Percentiles rank a stretch among this genome's conserved stretches.
phyloP scores from a whole-genome alignment of 495 filamentous ascomycete genomes.

The Aspergillus biplanus region DNA sequence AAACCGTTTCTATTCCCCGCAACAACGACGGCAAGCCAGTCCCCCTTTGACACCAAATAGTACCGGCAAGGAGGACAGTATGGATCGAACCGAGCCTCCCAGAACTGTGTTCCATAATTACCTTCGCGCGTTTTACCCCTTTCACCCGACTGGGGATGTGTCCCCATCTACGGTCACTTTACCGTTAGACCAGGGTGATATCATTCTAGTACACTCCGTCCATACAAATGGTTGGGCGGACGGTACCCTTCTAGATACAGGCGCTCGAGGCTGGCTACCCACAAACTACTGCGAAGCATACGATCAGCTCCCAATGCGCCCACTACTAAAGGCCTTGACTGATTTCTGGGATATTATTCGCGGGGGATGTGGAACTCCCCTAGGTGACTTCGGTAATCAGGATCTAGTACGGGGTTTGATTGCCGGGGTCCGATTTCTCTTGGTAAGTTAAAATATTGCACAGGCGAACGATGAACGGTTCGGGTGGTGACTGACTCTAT shows the following conservation, averaged over 20 bases:
- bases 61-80: constrained; percentile 58
- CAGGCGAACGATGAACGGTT: background rate
- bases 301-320: constrained; percentile 81
- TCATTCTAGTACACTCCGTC: constrained; percentile 94
- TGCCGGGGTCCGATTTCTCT: constrained; percentile 84
- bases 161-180: constrained; percentile 80
- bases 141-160: constrained; percentile 76
- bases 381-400: constrained; percentile 79
- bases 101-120: constrained; percentile 88
- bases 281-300: constrained; percentile 99
- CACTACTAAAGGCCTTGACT: constrained; percentile 81
- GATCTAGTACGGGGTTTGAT: constrained; percentile 91
- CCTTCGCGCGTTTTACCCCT: constrained; percentile 93
- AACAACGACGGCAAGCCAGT: constrained; percentile 59
- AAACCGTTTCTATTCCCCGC: constrained; percentile 35
- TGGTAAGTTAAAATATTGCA: constrained; percentile 61
- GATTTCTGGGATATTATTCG: constrained; percentile 92
- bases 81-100: constrained; percentile 48
- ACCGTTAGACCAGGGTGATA: constrained; percentile 84
- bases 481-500: constrained; percentile 1
- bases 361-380: constrained; percentile 63
- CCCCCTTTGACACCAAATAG: constrained; percentile 74
- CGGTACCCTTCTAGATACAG: constrained; percentile 87
- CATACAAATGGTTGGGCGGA: constrained; percentile 99
- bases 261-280: constrained; percentile 92